A percentile compares a stretch with the other conserved stretches of the same genome.
Evolutionary conservation across 1,284 basidiomycete species (phyloP).

Genomic region (Boletus holoroseus): DNA sequence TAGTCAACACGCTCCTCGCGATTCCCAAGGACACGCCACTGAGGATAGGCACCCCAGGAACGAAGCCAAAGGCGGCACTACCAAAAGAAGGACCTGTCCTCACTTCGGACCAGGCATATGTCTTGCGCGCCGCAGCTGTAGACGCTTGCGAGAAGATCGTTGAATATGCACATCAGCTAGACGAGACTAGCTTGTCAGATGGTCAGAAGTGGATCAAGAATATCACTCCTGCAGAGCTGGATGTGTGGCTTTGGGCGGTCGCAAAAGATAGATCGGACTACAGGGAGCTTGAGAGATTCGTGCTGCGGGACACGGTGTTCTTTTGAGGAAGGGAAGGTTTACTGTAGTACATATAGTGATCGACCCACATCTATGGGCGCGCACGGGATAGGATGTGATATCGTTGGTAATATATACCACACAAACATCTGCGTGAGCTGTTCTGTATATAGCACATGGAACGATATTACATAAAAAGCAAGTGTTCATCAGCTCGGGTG

Average conservation of each 20-base stretch:
- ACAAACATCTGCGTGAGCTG: not conserved
- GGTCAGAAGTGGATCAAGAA: conserved; percentile 48
- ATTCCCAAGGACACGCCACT: conserved; percentile 19
- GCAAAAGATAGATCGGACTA: conserved; percentile 73
- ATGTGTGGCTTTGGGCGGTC: conserved; percentile 72
- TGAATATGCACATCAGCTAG: conserved; percentile 45
- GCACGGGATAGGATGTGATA: conserved; percentile 3
- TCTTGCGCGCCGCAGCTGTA: conserved; percentile 75
- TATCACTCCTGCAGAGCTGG: conserved; percentile 56
- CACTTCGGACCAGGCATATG: conserved; percentile 57
- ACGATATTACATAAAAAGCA: conserved; percentile 8
- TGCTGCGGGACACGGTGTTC: conserved; percentile 55
- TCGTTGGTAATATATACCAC: conserved; percentile 2
- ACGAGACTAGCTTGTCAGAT: conserved; percentile 29
- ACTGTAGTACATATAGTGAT: not conserved
- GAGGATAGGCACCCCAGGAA: conserved; percentile 12
- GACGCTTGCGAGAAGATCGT: conserved; percentile 70
- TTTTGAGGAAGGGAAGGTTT: conserved; percentile 40
- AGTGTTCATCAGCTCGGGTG: conserved; percentile 5
- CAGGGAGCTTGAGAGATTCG: conserved; percentile 56
- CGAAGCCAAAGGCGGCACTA: conserved; percentile 22
- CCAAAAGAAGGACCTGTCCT: conserved; percentile 62
- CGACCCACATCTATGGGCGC: not conserved
- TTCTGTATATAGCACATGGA: conserved; percentile 3
- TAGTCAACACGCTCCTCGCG: conserved; percentile 40